Percentiles rank a stretch among this genome's conserved stretches.
Conservation (phyloP, 768 basidiomycete species). For the Calocera cornea region DNA sequence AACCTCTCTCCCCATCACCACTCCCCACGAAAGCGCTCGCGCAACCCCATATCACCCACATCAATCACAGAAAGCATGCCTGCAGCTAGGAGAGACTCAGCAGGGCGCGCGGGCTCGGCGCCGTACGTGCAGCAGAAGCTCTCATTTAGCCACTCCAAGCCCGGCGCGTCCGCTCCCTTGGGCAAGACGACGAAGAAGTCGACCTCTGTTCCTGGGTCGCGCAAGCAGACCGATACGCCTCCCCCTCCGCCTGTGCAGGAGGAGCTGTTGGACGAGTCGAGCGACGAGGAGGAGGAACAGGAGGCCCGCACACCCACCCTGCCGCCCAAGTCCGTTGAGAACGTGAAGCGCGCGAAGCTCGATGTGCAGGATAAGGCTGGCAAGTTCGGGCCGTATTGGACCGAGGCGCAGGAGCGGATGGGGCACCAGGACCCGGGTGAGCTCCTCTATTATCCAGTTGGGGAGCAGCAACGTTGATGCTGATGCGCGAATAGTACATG, state of each 20-base stretch:
- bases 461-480: neutral
- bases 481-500: conserved; percentile 41
- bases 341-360: conserved; percentile 20
- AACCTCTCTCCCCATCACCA: neutral
- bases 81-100: neutral
- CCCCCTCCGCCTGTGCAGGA: neutral
- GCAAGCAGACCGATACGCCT: neutral
- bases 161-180: neutral
- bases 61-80: neutral
- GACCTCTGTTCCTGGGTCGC: neutral
- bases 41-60: neutral
- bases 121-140: neutral
- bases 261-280: neutral
- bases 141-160: neutral
- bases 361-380: conserved; percentile 38
- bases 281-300: neutral
- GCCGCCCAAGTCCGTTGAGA: neutral
- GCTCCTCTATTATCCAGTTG: conserved; percentile 20
- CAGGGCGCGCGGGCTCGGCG: neutral
- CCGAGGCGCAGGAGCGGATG: conserved; percentile 38
- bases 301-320: neutral
- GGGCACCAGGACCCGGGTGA: conserved; percentile 46
- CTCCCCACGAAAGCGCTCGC: neutral
- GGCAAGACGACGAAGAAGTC: neutral
- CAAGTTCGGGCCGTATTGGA: conserved; percentile 40